These are phyloP conservation scores for Bothriochloa decipiens DNA, from an alignment of 176 grass and related monocot genomes.

Conservation along the genomic window DNA sequence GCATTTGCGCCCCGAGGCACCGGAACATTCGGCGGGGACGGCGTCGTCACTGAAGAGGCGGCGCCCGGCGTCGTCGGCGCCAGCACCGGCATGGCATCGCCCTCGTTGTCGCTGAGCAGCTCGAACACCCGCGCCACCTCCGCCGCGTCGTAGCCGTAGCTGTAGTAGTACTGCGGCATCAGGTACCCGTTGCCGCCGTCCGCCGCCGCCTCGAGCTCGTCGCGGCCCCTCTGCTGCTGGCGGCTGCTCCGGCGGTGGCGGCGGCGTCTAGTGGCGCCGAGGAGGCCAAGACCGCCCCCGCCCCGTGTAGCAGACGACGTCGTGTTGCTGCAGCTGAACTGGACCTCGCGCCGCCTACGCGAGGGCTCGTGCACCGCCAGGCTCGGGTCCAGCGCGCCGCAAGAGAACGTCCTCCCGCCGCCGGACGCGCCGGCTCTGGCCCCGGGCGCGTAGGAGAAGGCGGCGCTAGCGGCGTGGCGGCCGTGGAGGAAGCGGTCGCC, in stretches of 20 bases:
- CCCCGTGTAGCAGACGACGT: conserved; percentile 48
- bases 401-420: conserved; percentile 42
- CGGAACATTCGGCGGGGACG: no score
- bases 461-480: no score
- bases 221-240: background rate
- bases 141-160: conserved; percentile 45
- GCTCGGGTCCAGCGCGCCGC: conserved; percentile 43
- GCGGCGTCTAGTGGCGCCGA: conserved; percentile 15
- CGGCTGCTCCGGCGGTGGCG: background rate
- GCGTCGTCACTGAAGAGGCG: no score
- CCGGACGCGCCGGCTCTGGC: no score
- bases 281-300: conserved; percentile 2
- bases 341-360: conserved; percentile 54
- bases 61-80: background rate
- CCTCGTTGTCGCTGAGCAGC: conserved; percentile 49
- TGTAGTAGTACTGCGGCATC: conserved; percentile 41
- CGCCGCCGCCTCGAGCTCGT: background rate
- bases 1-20: no score
- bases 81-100: background rate
- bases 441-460: no score
- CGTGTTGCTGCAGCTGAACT: conserved; percentile 97
- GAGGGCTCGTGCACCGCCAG: conserved; percentile 54
- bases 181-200: conserved; percentile 1
- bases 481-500: conserved; percentile 45
- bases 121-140: conserved; percentile 74